phyloP scores from a whole-genome alignment of 2,329 filamentous ascomycete genomes.

The Hypoxylon sp. region DNA sequence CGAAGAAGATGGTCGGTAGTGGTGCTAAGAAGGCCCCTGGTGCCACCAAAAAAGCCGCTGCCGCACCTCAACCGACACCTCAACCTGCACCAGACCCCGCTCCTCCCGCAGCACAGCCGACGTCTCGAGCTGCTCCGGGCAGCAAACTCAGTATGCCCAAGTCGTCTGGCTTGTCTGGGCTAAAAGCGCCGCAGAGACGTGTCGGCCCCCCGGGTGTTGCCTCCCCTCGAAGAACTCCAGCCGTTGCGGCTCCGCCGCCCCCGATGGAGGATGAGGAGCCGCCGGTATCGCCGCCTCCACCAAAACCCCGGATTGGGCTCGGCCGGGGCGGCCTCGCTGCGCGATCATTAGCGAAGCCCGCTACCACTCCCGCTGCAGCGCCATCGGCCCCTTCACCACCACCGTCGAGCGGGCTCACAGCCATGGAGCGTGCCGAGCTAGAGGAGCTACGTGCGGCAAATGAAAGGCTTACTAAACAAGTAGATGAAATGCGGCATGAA shows the following conservation, averaged over 20 bases:
- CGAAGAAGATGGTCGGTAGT: conserved; percentile 54
- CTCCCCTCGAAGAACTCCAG: conserved; percentile 67
- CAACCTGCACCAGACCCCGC: conserved; percentile 64
- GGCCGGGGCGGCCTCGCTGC: conserved; percentile 88
- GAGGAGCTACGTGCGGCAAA: conserved; percentile 89
- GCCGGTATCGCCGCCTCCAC: conserved; percentile 65
- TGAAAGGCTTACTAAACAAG: conserved; percentile 80
- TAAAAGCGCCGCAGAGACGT: conserved; percentile 74
- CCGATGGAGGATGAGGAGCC: conserved; percentile 70
- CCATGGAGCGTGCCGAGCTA: conserved; percentile 91
- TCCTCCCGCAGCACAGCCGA: conserved; percentile 71
- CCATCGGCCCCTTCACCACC: conserved; percentile 70
- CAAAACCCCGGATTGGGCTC: conserved; percentile 74
- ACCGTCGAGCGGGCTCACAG: conserved; percentile 75
- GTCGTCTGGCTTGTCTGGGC: conserved; percentile 65
- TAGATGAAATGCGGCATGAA: conserved; percentile 86
- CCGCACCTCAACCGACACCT: conserved; percentile 54
- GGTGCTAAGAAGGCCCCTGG: conserved; percentile 67
- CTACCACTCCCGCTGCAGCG: conserved; percentile 64
- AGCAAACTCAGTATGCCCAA: conserved; percentile 71
- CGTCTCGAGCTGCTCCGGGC: conserved; percentile 63
- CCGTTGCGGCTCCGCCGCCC: conserved; percentile 63
- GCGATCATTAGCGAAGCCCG: conserved; percentile 85
- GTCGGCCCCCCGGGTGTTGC: conserved; percentile 64
- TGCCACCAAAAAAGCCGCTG: conserved; percentile 65